Percentiles rank a stretch among this genome's conserved stretches.
Conservation (phyloP, 2,329 filamentous ascomycete species). For the Neoscytalidium dimidiatum region DNA sequence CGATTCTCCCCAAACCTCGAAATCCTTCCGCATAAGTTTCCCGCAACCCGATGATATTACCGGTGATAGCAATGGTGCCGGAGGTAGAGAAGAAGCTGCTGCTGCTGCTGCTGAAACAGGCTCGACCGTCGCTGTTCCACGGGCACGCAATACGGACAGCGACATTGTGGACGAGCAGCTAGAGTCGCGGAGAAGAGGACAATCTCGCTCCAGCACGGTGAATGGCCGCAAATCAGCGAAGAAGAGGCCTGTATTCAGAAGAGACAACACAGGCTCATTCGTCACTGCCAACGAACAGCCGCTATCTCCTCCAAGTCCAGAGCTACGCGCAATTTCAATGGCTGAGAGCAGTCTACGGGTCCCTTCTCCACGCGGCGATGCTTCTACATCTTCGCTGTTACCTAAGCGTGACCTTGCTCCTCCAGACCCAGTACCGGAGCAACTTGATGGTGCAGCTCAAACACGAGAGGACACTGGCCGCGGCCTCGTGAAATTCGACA, state of each 20-base stretch:
- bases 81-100: conserved; percentile 17
- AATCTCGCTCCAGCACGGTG: not conserved
- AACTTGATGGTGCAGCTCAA: not conserved
- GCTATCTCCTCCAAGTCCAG: not conserved
- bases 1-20: conserved; percentile 42
- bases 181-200: not conserved
- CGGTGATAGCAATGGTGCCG: conserved; percentile 30
- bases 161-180: conserved; percentile 11
- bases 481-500: conserved; percentile 44
- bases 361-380: conserved; percentile 30
- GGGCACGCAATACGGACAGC: conserved; percentile 4
- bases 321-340: not conserved
- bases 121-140: not conserved
- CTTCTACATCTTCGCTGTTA: conserved; percentile 40
- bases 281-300: conserved; percentile 10
- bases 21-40: conserved; percentile 43
- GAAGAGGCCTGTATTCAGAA: not conserved
- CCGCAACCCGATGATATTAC: conserved; percentile 42
- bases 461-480: conserved; percentile 23
- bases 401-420: conserved; percentile 32
- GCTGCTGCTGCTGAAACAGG: not conserved
- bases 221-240: not conserved
- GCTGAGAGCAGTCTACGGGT: conserved; percentile 17
- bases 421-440: not conserved
- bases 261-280: conserved; percentile 12